phyloP scores from a whole-genome alignment of 148 eudicot species.

The Amaranthus cruentus region DNA sequence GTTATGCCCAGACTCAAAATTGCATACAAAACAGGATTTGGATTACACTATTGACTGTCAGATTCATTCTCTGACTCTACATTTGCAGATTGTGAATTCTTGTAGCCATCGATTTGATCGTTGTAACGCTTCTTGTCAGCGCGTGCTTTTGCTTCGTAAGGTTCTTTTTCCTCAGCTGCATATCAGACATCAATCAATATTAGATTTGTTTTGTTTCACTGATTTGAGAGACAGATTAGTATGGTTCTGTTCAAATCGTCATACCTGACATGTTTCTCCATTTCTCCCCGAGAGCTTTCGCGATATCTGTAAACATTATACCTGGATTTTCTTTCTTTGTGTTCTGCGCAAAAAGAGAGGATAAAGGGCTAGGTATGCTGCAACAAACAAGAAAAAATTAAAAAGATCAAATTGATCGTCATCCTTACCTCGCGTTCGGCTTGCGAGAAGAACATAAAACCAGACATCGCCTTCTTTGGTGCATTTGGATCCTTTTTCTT shows the following conservation, averaged over 20 bases:
- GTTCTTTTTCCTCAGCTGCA: constrained; percentile 88
- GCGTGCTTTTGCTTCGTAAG: constrained; percentile 71
- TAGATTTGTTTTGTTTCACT: not conserved
- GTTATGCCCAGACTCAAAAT: not conserved
- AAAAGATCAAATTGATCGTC: not conserved
- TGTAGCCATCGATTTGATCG: constrained; percentile 66
- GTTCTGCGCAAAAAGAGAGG: constrained; percentile 38
- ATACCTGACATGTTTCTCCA: constrained; percentile 82
- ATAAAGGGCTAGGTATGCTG: not conserved
- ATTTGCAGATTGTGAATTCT: constrained; percentile 47
- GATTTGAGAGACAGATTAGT: not conserved
- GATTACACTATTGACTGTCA: constrained; percentile 39
- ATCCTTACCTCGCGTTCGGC: constrained; percentile 74
- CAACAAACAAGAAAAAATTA: not conserved
- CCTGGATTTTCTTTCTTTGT: constrained; percentile 69
- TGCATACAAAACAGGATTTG: not conserved
- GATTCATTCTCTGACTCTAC: constrained; percentile 67
- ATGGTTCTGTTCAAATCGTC: not conserved
- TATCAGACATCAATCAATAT: not conserved
- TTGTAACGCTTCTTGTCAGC: constrained; percentile 73
- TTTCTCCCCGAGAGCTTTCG: constrained; percentile 71
- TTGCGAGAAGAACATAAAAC: constrained; percentile 72
- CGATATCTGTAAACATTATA: constrained; percentile 52
- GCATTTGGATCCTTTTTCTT: constrained; percentile 96
- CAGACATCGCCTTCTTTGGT: constrained; percentile 75